phyloP scores from a whole-genome alignment of 148 eudicot genomes.

The Persicaria maculosa region DNA sequence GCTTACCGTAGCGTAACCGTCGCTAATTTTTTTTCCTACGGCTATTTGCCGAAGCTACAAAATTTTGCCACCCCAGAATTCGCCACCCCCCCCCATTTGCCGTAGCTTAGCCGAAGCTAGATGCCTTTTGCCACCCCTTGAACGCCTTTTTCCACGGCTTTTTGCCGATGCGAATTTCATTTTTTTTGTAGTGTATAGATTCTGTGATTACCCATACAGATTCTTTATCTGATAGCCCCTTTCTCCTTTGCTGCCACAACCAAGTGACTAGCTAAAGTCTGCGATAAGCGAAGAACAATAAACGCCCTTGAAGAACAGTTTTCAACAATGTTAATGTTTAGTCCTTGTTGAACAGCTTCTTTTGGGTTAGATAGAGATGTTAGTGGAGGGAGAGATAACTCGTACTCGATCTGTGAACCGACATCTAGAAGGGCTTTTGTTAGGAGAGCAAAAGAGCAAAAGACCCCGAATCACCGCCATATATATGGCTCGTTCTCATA shows the following conservation, averaged over 20 bases:
- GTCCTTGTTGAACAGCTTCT: not conserved
- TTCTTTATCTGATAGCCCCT: conserved; percentile 15
- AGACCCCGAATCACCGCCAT: not conserved
- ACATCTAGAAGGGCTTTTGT: conserved; percentile 2
- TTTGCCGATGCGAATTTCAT: too few relatives aligned
- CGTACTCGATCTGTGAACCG: conserved; percentile 13
- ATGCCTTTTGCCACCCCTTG: too few relatives aligned
- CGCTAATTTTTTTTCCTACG: too few relatives aligned
- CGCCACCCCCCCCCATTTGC: too few relatives aligned
- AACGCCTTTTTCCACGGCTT: too few relatives aligned
- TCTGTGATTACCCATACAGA: conserved; percentile 24
- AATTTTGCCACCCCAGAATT: too few relatives aligned
- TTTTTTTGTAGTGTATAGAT: not conserved
- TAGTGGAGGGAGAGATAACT: conserved; percentile 12
- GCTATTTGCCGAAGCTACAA: too few relatives aligned
- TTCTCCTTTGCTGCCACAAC: conserved; percentile 20
- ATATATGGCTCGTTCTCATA: conserved; percentile 13
- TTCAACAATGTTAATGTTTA: not conserved
- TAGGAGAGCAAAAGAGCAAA: not conserved
- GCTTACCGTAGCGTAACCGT: too few relatives aligned
- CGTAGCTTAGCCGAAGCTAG: too few relatives aligned
- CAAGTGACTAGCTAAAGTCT: conserved; percentile 13
- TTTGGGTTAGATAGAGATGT: conserved; percentile 11
- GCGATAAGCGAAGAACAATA: conserved; percentile 21
- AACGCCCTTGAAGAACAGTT: conserved; percentile 21